These are phyloP conservation scores for Astragalus membranaceus DNA, from an alignment of 306 rosid species.

Conservation along the genomic window DNA sequence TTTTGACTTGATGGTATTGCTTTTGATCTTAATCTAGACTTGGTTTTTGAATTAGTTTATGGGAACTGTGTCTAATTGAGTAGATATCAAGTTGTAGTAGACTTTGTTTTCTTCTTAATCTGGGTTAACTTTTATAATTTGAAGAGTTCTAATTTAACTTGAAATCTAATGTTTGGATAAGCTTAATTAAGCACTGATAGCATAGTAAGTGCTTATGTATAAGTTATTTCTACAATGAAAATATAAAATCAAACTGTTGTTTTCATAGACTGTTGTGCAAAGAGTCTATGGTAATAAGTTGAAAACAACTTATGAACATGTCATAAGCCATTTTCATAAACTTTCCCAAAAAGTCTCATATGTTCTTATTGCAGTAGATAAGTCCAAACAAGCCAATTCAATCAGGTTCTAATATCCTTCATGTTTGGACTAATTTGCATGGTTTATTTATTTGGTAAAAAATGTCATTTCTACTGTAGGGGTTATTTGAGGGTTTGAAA, in stretches of 20 bases:
- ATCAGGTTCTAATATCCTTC: background rate
- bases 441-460: background rate
- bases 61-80: background rate
- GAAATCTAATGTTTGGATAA: background rate
- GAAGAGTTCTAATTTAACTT: background rate
- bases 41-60: background rate
- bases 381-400: too few species aligned
- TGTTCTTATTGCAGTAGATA: too few species aligned
- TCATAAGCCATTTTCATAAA: too few species aligned
- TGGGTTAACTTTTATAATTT: background rate
- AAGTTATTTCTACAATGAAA: too few species aligned
- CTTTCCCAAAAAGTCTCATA: too few species aligned
- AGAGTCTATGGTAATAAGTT: too few species aligned
- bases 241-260: too few species aligned
- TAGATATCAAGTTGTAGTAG: background rate
- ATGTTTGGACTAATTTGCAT: background rate
- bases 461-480: slow-evolving; percentile 39
- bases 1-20: background rate
- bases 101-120: background rate
- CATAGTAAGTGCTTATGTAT: too few species aligned
- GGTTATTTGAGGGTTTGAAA: slow-evolving; percentile 92
- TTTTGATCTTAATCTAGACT: background rate
- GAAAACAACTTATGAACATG: too few species aligned
- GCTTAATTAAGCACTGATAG: too few species aligned
- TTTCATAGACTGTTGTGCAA: too few species aligned